Percentiles rank a stretch among this genome's conserved stretches.
phyloP scores from a whole-genome alignment of 768 basidiomycete species.

The Amanita rubescens region DNA sequence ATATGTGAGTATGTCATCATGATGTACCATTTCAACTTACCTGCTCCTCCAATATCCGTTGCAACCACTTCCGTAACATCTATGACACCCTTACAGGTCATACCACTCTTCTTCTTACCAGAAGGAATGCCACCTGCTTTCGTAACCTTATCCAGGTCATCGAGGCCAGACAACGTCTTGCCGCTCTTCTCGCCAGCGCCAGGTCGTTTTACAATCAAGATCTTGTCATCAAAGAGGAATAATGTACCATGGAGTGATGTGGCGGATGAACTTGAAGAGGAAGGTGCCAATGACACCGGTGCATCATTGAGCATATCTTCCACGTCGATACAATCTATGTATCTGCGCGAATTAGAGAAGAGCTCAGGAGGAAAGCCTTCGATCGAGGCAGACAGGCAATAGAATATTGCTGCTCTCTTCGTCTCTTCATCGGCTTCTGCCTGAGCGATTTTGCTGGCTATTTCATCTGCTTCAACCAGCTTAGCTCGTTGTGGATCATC shows the following conservation, averaged over 20 bases:
- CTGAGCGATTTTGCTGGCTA: slow-evolving; percentile 84
- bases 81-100: slow-evolving; percentile 79
- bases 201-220: slow-evolving; percentile 85
- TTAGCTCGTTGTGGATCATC: slow-evolving; percentile 72
- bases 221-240: slow-evolving; percentile 90
- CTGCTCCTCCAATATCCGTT: slow-evolving; percentile 79
- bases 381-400: slow-evolving; percentile 74
- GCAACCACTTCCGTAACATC: slow-evolving; percentile 80
- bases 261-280: slow-evolving; percentile 31
- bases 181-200: slow-evolving; percentile 72
- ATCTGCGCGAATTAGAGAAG: slow-evolving; percentile 83
- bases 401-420: slow-evolving; percentile 81
- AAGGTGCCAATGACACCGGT: slow-evolving; percentile 35
- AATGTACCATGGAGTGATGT: slow-evolving; percentile 74
- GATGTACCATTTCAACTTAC: slow-evolving; percentile 34
- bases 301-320: slow-evolving; percentile 66
- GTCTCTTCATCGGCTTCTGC: slow-evolving; percentile 93
- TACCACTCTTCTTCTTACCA: slow-evolving; percentile 69
- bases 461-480: slow-evolving; percentile 76
- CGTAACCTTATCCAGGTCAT: slow-evolving; percentile 68
- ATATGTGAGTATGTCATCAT: slow-evolving; percentile 4
- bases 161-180: slow-evolving; percentile 63
- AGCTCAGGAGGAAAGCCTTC: slow-evolving; percentile 88
- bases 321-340: slow-evolving; percentile 89
- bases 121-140: slow-evolving; percentile 55